Evolutionary conservation across 352 stramenopile genomes (phyloP), one percentile per base, ranked within the genome.

Genomic region (Stephanocyclus meneghinianus): DNA sequence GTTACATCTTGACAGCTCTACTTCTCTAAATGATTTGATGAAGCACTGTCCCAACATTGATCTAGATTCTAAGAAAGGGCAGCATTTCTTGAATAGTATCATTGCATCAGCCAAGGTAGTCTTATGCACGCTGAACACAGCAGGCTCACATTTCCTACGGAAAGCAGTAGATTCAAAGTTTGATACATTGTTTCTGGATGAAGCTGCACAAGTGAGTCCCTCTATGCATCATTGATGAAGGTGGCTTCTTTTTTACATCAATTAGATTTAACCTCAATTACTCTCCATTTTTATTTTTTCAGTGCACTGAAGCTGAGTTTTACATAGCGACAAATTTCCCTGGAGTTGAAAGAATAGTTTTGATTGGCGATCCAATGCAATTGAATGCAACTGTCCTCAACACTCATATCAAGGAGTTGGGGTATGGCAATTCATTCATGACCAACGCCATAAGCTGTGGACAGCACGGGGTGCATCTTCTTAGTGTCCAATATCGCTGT

Each of bases 251-350:
- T 65, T 50, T 29, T 65, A 65, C 56, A 2, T 51, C 50, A 32
- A 57, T 9, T 2, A 16, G 8, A 30, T 13, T 6, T 2, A 16
- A 32, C 2, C 6, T 6, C 5, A 7, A 32, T 32, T 57, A 8
- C 18, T 26, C n/a, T 32, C 5, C 13, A 32, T 57, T 32, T 26
- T 13, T 21, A 21, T 57, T 32, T 57, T 13, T 1, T 44, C 16
- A 61, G 76, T 83, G 76, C 37, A 55, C 80, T 45, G 80, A 87
- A 48, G 76, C 68, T 21, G 74, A 86, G 50, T 86, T 86, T 57
- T 86, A 78, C 47, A 83, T 86, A 26, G 76, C 76, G n/a, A 80
- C 80, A 30, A 84, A 74, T 26, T 87, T 84, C 74, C 80, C 80
- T 47, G 76, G 80, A 13, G 63, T 87, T 10, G 74, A 72, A 32